Evolutionary conservation across 2,329 filamentous ascomycete genomes (phyloP), one percentile per base, ranked within the genome.

Genomic region (Zasmidium citrigriseum): DNA sequence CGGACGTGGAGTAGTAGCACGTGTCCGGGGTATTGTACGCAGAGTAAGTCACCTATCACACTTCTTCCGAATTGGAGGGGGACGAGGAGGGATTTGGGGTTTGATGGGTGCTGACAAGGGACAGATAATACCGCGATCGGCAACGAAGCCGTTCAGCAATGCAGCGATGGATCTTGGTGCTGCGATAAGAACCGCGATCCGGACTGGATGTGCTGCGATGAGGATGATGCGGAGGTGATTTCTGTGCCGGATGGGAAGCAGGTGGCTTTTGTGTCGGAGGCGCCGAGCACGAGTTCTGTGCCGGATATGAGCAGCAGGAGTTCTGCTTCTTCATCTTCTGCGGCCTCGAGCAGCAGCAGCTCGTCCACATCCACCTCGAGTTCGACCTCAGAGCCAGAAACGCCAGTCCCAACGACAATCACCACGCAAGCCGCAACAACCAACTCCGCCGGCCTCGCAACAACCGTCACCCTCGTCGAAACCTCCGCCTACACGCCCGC

Each of bases 61-160:
- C n/a, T n/a, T n/a, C n/a, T n/a, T n/a, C n/a, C n/a, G n/a, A n/a
- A n/a, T n/a, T n/a, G 27, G 27, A 14, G 27, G 14, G 27, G 7
- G 27, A 29, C 27, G 7, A 7, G 7, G 27, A 14, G 27, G 27
- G 27, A 14, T 7, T 7, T 7, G 27, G 27, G 38, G 48, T 41
- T 12, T 24, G 34, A 18, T 24, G n/a, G 12, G 4, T 25, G 16
- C 16, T 10, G 7, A 20, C 7, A 18, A 21, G 23, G 16, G 25
- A 21, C 23, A 68, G 62, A 63, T 21, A 52, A 59, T 18, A 66
- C 66, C 3, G 64, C 64, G 20, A 34, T 57, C 16, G 71, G 71
- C 22, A 67, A 72, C 59, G 67, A 74, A 57, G 72, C 72, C 9
- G 58, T 74, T 16, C 44, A 66, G 11, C 61, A 67, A 50, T 73